Evolutionary conservation across 1,284 basidiomycete genomes (phyloP).

Genomic region (Bondarzewia mesenterica): DNA sequence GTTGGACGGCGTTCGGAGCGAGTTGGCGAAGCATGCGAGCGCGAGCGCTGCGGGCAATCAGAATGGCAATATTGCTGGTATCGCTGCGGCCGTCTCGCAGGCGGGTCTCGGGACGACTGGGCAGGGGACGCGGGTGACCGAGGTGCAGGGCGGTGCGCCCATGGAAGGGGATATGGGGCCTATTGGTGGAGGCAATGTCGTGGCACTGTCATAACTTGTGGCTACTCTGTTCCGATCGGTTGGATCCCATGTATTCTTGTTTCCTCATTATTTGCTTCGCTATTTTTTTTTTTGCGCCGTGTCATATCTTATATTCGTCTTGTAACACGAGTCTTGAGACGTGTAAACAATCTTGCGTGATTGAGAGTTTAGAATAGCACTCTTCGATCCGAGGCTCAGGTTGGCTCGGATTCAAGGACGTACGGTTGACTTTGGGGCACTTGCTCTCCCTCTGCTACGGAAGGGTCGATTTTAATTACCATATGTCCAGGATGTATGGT

Average conservation of each 20-base stretch:
- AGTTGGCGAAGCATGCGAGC: conserved; percentile 44
- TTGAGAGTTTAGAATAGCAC: too few relatives aligned
- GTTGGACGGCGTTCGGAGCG: conserved; percentile 53
- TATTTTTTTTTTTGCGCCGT: neutral
- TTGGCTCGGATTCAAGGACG: too few relatives aligned
- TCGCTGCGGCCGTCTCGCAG: conserved; percentile 20
- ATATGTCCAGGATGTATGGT: too few relatives aligned
- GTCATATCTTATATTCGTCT: neutral
- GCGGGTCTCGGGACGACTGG: conserved; percentile 39
- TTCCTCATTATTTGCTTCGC: neutral
- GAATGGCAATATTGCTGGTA: conserved; percentile 1
- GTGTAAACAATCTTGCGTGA: neutral
- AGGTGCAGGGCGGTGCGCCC: conserved; percentile 31
- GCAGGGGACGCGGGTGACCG: conserved; percentile 46
- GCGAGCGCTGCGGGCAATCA: conserved; percentile 11
- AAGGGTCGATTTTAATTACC: too few relatives aligned
- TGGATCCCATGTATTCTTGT: neutral
- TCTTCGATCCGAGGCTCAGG: too few relatives aligned
- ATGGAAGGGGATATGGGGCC: conserved; percentile 27
- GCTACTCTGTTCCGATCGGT: neutral
- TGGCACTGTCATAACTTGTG: conserved; percentile 9
- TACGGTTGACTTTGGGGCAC: too few relatives aligned
- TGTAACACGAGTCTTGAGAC: neutral
- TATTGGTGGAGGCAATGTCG: conserved; percentile 18
- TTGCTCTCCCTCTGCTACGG: too few relatives aligned